These are phyloP conservation scores for Curvularia verruculosa DNA, from an alignment of 2,329 filamentous ascomycete genomes.

Conservation along the genomic window DNA sequence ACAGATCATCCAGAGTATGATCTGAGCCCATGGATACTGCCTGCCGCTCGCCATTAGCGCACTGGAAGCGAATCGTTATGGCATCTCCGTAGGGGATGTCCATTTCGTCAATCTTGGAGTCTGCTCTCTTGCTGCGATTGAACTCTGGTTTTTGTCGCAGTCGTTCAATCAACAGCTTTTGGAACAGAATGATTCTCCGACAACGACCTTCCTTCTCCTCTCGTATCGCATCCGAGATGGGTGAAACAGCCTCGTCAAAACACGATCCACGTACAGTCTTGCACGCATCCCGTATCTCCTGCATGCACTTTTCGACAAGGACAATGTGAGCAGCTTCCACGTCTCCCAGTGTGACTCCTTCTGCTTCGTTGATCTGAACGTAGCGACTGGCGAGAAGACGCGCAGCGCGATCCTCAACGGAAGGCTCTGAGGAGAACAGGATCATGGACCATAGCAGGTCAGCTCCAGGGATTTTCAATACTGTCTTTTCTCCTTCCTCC, in stretches of 20 bases:
- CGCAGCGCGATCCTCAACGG: constrained; percentile 72
- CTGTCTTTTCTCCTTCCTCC: constrained; percentile 29
- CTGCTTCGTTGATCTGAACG: constrained; percentile 56
- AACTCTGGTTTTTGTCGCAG: constrained; percentile 44
- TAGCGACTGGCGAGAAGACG: constrained; percentile 76
- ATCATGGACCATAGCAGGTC: constrained; percentile 87
- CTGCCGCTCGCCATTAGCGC: constrained; percentile 63
- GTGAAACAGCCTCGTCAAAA: constrained; percentile 12
- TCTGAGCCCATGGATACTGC: constrained; percentile 69
- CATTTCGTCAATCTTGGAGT: constrained; percentile 51
- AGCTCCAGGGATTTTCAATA: constrained; percentile 59
- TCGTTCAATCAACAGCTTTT: constrained; percentile 39
- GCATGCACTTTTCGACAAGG: constrained; percentile 77
- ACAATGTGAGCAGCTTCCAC: constrained; percentile 68
- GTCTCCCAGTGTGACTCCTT: constrained; percentile 52
- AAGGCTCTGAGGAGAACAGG: constrained; percentile 68
- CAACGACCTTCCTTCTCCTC: constrained; percentile 35
- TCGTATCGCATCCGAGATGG: constrained; percentile 33
- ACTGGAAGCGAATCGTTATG: constrained; percentile 74
- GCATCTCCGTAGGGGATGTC: constrained; percentile 66
- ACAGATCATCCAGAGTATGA: constrained; percentile 73
- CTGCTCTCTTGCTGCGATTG: constrained; percentile 36
- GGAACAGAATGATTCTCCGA: constrained; percentile 43
- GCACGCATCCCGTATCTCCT: constrained; percentile 52
- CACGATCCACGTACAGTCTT: constrained; percentile 18